These are phyloP conservation scores for Halophytophthora polymorphica DNA, from an alignment of 352 stramenopile genomes.

Conservation along the genomic window DNA sequence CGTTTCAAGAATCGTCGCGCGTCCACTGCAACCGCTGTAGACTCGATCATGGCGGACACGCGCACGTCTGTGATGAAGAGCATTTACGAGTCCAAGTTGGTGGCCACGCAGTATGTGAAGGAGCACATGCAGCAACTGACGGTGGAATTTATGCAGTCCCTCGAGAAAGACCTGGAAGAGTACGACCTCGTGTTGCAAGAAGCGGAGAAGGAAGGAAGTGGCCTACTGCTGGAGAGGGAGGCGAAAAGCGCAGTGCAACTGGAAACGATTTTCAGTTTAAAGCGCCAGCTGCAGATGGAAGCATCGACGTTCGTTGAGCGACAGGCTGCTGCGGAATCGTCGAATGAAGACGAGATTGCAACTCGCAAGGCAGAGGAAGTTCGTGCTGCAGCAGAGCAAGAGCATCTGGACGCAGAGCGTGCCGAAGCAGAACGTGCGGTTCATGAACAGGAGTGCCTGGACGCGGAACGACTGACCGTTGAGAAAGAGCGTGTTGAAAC, in stretches of 20 bases:
- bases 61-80: conserved; percentile 31
- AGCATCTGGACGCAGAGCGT: conserved; percentile 5
- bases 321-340: conserved; percentile 2
- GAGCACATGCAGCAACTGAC: conserved; percentile 30
- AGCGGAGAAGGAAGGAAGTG: conserved; percentile 11
- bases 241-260: conserved; percentile 7
- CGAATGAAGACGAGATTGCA: conserved; percentile 2
- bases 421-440: conserved; percentile 7
- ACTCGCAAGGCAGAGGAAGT: conserved; percentile 3
- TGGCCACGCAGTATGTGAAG: conserved; percentile 37
- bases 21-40: conserved; percentile 22
- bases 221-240: conserved; percentile 2
- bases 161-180: conserved; percentile 34
- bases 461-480: conserved; percentile 5
- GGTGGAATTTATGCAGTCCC: conserved; percentile 25
- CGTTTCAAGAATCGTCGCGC: conserved; percentile 43
- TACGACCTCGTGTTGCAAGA: conserved; percentile 25
- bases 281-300: conserved; percentile 6
- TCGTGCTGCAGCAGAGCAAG: background rate
- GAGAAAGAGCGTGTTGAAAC: background rate
- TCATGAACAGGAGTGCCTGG: background rate
- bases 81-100: conserved; percentile 33
- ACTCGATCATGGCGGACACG: conserved; percentile 47
- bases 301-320: conserved; percentile 6
- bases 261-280: conserved; percentile 1